A percentile compares a stretch with the other conserved stretches of the same genome.
Evolutionary conservation across 176 grass and related monocot species (phyloP).

Genomic region (Pontederia paniculata): DNA sequence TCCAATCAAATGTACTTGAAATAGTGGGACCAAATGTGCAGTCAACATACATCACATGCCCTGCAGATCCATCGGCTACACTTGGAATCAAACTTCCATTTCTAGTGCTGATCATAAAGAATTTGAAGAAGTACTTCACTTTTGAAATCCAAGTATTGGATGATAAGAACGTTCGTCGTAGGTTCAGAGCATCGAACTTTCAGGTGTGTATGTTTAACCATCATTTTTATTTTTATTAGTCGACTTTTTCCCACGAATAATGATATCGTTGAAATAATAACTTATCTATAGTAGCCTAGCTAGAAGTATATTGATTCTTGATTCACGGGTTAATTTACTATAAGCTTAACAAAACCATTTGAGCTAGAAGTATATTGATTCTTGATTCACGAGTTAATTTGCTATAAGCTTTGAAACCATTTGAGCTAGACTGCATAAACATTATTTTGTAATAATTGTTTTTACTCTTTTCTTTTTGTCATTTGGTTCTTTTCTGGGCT

Average conservation of each 20-base stretch:
- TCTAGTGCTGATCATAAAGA: conserved; percentile 76
- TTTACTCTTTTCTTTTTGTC: no score
- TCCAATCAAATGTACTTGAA: conserved; percentile 87
- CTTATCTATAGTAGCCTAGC: neutral
- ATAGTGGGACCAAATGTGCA: conserved; percentile 89
- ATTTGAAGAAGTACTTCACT: conserved; percentile 90
- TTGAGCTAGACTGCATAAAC: no score
- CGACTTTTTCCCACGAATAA: neutral
- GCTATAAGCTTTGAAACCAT: no score
- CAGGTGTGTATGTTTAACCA: conserved; percentile 40
- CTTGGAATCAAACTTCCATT: conserved; percentile 89
- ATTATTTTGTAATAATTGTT: no score
- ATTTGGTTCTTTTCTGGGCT: no score
- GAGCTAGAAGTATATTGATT: no score
- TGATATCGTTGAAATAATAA: neutral
- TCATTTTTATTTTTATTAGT: neutral
- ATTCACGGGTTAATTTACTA: no score
- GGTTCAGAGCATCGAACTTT: conserved; percentile 86
- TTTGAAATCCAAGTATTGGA: conserved; percentile 96
- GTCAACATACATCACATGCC: conserved; percentile 91
- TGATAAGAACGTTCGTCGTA: conserved; percentile 84
- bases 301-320: neutral
- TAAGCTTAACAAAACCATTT: no score
- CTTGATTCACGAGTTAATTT: no score
- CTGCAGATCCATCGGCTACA: conserved; percentile 69